Base-by-base conservation (phyloP, 2,329 filamentous ascomycete genomes). In the Fusarium siculi region DNA sequence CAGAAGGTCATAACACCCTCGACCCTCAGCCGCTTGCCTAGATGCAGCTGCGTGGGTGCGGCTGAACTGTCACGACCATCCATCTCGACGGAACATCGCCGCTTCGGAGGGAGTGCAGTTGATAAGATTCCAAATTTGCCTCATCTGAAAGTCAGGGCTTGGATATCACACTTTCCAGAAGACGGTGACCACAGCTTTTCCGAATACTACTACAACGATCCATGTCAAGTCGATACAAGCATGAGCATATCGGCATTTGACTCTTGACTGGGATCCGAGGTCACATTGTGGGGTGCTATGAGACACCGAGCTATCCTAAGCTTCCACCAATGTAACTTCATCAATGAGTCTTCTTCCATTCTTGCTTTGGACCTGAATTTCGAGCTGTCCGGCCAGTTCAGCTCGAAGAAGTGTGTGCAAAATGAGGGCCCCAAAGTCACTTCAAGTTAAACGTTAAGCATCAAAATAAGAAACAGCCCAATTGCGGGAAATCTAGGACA, bases 401-500 rank as follows among this genome's bases (percentile, higher is more conserved):
- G 30, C 30, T 21, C 16, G 32, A 25, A 23, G 32, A 49, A 56
- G 34, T 54, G 23, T 16, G 23, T 12, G 10, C 50, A 54, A 14
- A n/a, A 40, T 28, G 23, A 54, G 23, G 50, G 34, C 50, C 19
- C 16, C 23, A 15, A 40, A 40, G 23, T 54, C 23, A 40, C 34
- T 54, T 39, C 34, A 28, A 40, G 23, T 39, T 54, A 28, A 54
- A 42, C 42, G 30, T 37, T 39, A 36, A 43, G 40, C 23, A 55
- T 32, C 28, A 47, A 53, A 56, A 47, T 46, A 60, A 72, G 34
- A 57, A 55, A 42, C 39, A 56, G 30, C 63, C 66, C 52, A 55
- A 36, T 40, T 52, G 58, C 61, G 66, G 60, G 66, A 70, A 66
- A 61, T 70, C 30, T 47, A 68, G 44, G 66, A 57, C 44, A 65